These are phyloP conservation scores for Kwoniella bestiolae DNA, from an alignment of 768 basidiomycete species.

Conservation along the genomic window DNA sequence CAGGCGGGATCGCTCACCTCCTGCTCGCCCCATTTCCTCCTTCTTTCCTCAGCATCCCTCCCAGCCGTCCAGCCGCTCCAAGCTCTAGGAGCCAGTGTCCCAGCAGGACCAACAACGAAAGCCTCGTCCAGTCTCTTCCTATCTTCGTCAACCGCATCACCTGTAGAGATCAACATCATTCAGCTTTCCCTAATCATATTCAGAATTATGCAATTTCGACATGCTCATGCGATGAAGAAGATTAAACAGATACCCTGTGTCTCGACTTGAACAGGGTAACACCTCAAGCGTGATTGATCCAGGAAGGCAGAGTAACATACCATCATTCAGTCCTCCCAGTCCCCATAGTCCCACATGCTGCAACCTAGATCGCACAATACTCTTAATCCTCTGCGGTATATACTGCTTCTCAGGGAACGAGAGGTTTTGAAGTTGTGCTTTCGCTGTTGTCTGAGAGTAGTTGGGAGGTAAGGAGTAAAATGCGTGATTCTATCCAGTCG, in stretches of 20 bases:
- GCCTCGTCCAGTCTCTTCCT: conserved; percentile 24
- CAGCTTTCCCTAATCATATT: neutral
- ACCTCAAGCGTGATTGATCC: neutral
- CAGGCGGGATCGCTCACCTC: no score
- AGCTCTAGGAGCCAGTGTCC: conserved; percentile 41
- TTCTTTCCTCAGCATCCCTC: conserved; percentile 35
- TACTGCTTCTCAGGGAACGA: conserved; percentile 34
- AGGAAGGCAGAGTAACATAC: conserved; percentile 12
- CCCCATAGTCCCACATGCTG: conserved; percentile 49
- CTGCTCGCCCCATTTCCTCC: conserved; percentile 37
- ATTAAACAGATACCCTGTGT: no score
- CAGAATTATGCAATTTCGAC: no score
- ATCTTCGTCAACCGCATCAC: conserved; percentile 42
- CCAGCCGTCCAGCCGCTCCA: conserved; percentile 49
- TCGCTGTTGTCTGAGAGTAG: conserved; percentile 30
- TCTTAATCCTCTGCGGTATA: conserved; percentile 41
- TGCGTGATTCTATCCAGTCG: conserved; percentile 35
- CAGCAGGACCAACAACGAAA: conserved; percentile 42
- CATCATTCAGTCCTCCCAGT: conserved; percentile 41
- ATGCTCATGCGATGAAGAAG: no score
- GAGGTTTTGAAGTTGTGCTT: conserved; percentile 23
- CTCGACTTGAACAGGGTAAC: neutral
- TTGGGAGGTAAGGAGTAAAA: conserved; percentile 47
- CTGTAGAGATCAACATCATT: conserved; percentile 5
- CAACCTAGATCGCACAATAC: conserved; percentile 35